A percentile compares a stretch with the other conserved stretches of the same genome.
Evolutionary conservation across 768 basidiomycete genomes (phyloP).

Genomic region (Boletus subcaerulescens): DNA sequence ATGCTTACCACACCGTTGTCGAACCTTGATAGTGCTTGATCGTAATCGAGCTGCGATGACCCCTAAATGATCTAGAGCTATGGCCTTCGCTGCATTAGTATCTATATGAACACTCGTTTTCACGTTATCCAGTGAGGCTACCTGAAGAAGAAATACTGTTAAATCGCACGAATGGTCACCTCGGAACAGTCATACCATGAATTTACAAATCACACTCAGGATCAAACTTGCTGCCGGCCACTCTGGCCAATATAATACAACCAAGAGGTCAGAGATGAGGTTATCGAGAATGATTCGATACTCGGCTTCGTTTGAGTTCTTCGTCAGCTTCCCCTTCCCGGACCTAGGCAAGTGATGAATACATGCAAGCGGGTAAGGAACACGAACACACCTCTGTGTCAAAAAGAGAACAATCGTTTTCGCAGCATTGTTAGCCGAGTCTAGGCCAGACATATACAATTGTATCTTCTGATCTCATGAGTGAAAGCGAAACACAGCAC

Average conservation of each 20-base stretch:
- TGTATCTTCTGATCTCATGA: conserved; percentile 55
- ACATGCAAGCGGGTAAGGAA: neutral
- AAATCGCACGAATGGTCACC: neutral
- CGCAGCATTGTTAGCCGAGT: conserved; percentile 81
- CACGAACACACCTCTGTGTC: conserved; percentile 51
- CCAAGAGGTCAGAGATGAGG: conserved; percentile 81
- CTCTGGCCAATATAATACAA: conserved; percentile 91
- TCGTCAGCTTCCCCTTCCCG: conserved; percentile 83
- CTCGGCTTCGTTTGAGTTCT: conserved; percentile 91
- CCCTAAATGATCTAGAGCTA: conserved; percentile 92
- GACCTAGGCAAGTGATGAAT: conserved; percentile 44
- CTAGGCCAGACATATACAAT: conserved; percentile 68
- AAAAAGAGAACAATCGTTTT: conserved; percentile 79
- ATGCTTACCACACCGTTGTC: conserved; percentile 33
- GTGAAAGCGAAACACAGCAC: neutral
- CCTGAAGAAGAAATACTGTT: conserved; percentile 45
- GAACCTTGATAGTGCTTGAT: conserved; percentile 45
- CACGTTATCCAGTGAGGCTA: conserved; percentile 78
- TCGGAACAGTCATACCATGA: conserved; percentile 59
- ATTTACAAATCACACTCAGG: conserved; percentile 77
- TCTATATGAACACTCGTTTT: conserved; percentile 66
- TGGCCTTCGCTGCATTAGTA: conserved; percentile 79
- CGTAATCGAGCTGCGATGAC: conserved; percentile 85
- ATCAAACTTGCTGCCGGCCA: conserved; percentile 97
- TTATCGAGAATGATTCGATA: conserved; percentile 92